A percentile compares a stretch with the other conserved stretches of the same genome.
These are phyloP conservation scores for Aspergillus leporis DNA, from an alignment of 495 filamentous ascomycete genomes.

Conservation along the genomic window DNA sequence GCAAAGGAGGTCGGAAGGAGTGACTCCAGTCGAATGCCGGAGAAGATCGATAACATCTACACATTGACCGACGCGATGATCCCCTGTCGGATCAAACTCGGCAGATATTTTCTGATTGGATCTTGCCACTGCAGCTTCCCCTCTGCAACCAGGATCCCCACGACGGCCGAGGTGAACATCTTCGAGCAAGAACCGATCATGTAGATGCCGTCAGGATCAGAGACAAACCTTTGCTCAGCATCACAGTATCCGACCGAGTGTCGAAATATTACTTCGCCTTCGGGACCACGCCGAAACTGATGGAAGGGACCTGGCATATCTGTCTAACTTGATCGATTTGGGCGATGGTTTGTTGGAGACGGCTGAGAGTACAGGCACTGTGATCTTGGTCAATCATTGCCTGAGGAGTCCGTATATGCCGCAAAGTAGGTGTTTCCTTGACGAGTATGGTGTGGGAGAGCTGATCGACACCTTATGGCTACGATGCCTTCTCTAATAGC, in stretches of 20 bases:
- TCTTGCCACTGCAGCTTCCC: constrained; percentile 24
- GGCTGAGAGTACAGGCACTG: too few species aligned
- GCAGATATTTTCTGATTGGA: constrained; percentile 21
- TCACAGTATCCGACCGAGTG: constrained; percentile 29
- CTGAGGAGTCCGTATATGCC: too few species aligned
- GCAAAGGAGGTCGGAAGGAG: constrained; percentile 26
- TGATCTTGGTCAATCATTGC: too few species aligned
- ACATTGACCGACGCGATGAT: constrained; percentile 23
- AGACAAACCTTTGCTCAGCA: neutral
- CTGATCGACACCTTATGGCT: too few species aligned
- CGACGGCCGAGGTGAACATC: constrained; percentile 31
- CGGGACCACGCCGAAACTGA: constrained; percentile 26
- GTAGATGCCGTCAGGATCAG: constrained; percentile 34
- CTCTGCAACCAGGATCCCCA: constrained; percentile 37
- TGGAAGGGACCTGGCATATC: constrained; percentile 22
- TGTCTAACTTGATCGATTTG: constrained; percentile 15
- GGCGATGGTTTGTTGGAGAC: too few species aligned
- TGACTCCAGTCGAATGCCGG: constrained; percentile 48
- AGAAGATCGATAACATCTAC: constrained; percentile 48
- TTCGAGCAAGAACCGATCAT: constrained; percentile 41
- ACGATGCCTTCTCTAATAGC: too few species aligned
- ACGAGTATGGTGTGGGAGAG: too few species aligned
- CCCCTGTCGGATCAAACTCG: constrained; percentile 23
- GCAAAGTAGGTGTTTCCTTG: too few species aligned
- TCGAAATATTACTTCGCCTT: constrained; percentile 17